These are phyloP conservation scores for Ashbya aceris DNA, from an alignment of 1,139 yeast species.

Conservation along the genomic window DNA sequence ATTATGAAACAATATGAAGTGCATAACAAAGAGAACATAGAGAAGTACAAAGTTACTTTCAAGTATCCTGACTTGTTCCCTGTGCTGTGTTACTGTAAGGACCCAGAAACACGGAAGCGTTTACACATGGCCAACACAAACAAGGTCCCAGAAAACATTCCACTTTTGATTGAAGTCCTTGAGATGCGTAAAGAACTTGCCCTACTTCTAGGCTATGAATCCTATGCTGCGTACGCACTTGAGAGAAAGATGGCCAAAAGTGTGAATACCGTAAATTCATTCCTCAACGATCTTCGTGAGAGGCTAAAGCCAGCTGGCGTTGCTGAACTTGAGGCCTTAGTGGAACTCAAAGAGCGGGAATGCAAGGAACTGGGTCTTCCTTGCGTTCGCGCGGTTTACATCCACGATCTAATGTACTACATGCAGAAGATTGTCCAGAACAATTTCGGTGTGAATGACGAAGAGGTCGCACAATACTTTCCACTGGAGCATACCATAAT, in stretches of 20 bases:
- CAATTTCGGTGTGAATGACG: conserved; percentile 62
- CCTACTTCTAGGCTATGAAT: conserved; percentile 51
- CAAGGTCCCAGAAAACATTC: conserved; percentile 54
- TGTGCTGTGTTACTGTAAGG: conserved; percentile 58
- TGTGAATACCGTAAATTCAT: conserved; percentile 47
- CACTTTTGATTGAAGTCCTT: conserved; percentile 49
- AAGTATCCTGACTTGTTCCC: conserved; percentile 77
- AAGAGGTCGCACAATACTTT: conserved; percentile 66
- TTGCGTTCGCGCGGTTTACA: conserved; percentile 41
- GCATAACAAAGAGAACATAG: conserved; percentile 31
- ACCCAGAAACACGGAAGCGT: conserved; percentile 52
- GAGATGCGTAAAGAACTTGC: conserved; percentile 55
- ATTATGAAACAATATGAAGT: conserved; percentile 49
- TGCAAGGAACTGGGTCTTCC: conserved; percentile 36
- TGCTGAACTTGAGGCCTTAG: conserved; percentile 43
- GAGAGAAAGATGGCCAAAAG: conserved; percentile 76
- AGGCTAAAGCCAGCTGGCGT: conserved; percentile 53
- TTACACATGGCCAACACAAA: conserved; percentile 64
- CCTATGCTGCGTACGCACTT: conserved; percentile 58
- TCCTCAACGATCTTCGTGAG: conserved; percentile 50
- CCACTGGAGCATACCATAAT: conserved; percentile 60
- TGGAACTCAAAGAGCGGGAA: conserved; percentile 47
- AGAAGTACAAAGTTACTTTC: conserved; percentile 57
- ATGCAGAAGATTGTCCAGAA: conserved; percentile 55
- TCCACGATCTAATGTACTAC: conserved; percentile 70